Conservation (phyloP, 1,139 yeast species). For the Pichia sp. region DNA sequence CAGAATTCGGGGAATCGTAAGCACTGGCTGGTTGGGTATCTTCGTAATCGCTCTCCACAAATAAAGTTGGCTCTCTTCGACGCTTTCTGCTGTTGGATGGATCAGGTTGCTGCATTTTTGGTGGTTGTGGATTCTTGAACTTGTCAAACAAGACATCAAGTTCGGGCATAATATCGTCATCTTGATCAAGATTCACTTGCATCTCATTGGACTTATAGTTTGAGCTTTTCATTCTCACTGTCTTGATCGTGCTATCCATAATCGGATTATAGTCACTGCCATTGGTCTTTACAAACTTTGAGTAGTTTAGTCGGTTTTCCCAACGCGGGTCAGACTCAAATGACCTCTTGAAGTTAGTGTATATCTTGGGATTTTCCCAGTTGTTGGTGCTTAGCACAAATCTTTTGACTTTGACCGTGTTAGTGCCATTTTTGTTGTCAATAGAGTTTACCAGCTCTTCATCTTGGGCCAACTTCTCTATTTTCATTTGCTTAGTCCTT, state of each 20-base stretch:
- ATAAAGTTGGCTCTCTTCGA: conserved; percentile 7
- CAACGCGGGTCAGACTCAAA: conserved; percentile 16
- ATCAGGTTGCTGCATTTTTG: neutral
- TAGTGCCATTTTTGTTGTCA: neutral
- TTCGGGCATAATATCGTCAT: conserved; percentile 12
- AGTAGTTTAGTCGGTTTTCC: conserved; percentile 20
- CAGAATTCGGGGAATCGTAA: no score
- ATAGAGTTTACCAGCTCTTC: conserved; percentile 5
- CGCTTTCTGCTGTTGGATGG: neutral
- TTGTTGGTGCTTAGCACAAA: conserved; percentile 8
- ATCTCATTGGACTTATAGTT: conserved; percentile 17
- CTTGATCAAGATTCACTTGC: conserved; percentile 9
- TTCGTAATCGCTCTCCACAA: conserved; percentile 13
- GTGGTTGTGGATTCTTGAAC: neutral
- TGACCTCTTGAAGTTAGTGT: conserved; percentile 5
- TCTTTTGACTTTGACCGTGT: conserved; percentile 16
- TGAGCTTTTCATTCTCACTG: conserved; percentile 19
- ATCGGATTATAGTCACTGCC: conserved; percentile 17
- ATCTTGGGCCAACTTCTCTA: conserved; percentile 10
- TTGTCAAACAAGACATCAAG: conserved; percentile 13
- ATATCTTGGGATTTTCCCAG: conserved; percentile 5
- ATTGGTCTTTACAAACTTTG: conserved; percentile 19
- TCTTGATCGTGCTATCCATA: conserved; percentile 23
- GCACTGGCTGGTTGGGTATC: no score
- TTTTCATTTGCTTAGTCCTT: conserved; percentile 16